Evolutionary conservation across 371 early-diverging fungal genomes (phyloP).

Genomic region (Mucor mucedo): DNA sequence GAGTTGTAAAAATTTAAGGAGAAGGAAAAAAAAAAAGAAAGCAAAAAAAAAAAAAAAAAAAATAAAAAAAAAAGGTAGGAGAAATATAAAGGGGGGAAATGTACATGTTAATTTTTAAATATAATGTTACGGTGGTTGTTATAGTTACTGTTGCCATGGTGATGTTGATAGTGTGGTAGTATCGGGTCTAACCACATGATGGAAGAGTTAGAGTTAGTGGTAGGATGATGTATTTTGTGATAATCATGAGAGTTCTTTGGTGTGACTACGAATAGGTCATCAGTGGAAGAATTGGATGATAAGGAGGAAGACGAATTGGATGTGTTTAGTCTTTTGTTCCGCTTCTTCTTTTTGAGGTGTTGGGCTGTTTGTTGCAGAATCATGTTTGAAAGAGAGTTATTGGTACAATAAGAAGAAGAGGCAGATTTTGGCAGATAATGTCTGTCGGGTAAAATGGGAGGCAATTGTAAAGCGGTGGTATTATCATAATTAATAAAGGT

Average conservation of each 20-base stretch:
- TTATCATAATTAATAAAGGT: conserved; percentile 11
- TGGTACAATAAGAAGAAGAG: conserved; percentile 1
- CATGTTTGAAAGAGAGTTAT: background rate
- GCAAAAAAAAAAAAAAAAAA: too few relatives aligned
- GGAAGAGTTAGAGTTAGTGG: background rate
- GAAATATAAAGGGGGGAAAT: background rate
- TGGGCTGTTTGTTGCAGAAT: background rate
- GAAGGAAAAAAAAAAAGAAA: too few relatives aligned
- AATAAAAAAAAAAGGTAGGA: background rate
- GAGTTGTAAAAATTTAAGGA: too few relatives aligned
- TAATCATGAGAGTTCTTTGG: conserved; percentile 3
- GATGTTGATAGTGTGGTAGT: background rate
- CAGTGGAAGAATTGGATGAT: background rate
- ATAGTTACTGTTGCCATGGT: too few relatives aligned
- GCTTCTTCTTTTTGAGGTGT: background rate
- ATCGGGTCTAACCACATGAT: conserved; percentile 1
- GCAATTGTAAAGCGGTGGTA: conserved; percentile 2
- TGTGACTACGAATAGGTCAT: conserved; percentile 11
- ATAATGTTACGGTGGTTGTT: background rate
- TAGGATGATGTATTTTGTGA: background rate
- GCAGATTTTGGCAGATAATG: conserved; percentile 15
- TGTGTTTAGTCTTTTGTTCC: background rate
- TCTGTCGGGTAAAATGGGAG: conserved; percentile 14
- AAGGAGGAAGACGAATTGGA: conserved; percentile 4
- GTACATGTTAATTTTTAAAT: conserved; percentile 1